These are phyloP conservation scores for Pythium apleroticum DNA, from an alignment of 352 stramenopile species.

Conservation along the genomic window DNA sequence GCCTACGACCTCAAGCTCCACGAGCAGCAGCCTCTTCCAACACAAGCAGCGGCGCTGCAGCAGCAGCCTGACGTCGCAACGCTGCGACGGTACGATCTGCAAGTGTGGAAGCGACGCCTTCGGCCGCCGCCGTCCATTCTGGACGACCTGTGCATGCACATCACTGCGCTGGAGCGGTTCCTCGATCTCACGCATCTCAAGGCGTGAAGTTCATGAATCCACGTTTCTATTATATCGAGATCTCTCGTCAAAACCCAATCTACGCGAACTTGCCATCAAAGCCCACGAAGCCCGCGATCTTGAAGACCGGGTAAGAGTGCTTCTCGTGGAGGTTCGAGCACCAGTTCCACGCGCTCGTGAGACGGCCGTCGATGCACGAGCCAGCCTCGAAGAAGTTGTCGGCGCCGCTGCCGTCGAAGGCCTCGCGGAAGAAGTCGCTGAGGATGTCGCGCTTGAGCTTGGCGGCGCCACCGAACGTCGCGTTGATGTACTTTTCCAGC, in stretches of 20 bases:
- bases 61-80: conserved; percentile 21
- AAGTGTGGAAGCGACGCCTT: conserved; percentile 69
- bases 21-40: conserved; percentile 1
- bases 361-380: conserved; percentile 95
- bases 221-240: background rate
- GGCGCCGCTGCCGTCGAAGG: conserved; percentile 94
- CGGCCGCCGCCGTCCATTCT: conserved; percentile 43
- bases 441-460: conserved; percentile 91
- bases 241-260: background rate
- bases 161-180: conserved; percentile 56
- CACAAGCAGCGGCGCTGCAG: background rate
- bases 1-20: conserved; percentile 49
- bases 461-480: conserved; percentile 84
- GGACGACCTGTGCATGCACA: conserved; percentile 69
- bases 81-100: conserved; percentile 57
- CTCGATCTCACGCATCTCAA: conserved; percentile 55
- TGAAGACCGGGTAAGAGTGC: conserved; percentile 95
- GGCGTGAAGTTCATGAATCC: conserved; percentile 26
- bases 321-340: conserved; percentile 94
- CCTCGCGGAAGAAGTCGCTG: conserved; percentile 95
- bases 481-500: conserved; percentile 60
- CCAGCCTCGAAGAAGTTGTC: conserved; percentile 96
- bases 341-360: conserved; percentile 98
- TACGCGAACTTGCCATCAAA: conserved; percentile 96
- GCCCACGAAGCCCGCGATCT: conserved; percentile 94